These are phyloP conservation scores for Leptomonas pyrrhocoris DNA, from an alignment of 208 protist species.

Conservation along the genomic window DNA sequence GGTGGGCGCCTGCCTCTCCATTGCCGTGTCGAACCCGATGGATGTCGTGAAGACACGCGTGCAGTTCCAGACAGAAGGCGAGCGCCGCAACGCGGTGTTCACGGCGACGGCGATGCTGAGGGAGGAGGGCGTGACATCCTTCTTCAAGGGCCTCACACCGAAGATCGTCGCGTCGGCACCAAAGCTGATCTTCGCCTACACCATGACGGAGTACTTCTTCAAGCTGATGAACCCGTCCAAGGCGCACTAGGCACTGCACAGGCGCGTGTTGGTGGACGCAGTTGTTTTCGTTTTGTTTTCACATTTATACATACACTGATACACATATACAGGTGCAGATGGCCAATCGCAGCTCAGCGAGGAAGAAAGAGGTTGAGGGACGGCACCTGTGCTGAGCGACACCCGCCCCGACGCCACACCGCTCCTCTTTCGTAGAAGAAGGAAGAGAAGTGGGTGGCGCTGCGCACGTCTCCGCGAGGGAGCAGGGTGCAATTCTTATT, in stretches of 20 bases:
- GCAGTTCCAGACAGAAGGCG: conserved; percentile 69
- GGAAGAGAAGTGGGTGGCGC: too few relatives aligned
- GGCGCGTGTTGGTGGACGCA: too few relatives aligned
- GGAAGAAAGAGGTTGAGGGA: too few relatives aligned
- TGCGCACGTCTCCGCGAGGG: too few relatives aligned
- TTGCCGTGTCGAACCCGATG: conserved; percentile 91
- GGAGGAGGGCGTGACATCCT: conserved; percentile 82
- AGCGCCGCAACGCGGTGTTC: conserved; percentile 48
- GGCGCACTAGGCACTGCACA: conserved; percentile 1
- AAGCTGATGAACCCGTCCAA: conserved; percentile 59
- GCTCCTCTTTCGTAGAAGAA: too few relatives aligned
- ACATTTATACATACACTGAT: too few relatives aligned
- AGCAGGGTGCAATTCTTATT: too few relatives aligned
- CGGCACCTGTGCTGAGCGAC: too few relatives aligned
- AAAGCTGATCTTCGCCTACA: conserved; percentile 89
- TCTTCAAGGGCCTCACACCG: conserved; percentile 90
- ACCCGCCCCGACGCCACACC: too few relatives aligned
- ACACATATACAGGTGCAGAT: too few relatives aligned
- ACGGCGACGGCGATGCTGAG: conserved; percentile 58
- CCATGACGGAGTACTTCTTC: conserved; percentile 83
- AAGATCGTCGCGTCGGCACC: conserved; percentile 85
- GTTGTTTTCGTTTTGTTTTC: too few relatives aligned
- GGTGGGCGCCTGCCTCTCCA: conserved; percentile 77
- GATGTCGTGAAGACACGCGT: conserved; percentile 94
- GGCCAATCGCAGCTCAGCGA: too few relatives aligned